A percentile compares a stretch with the other conserved stretches of the same genome.
These are phyloP conservation scores for Hypoxylon fragiforme DNA, from an alignment of 495 filamentous ascomycete genomes.

Conservation along the genomic window DNA sequence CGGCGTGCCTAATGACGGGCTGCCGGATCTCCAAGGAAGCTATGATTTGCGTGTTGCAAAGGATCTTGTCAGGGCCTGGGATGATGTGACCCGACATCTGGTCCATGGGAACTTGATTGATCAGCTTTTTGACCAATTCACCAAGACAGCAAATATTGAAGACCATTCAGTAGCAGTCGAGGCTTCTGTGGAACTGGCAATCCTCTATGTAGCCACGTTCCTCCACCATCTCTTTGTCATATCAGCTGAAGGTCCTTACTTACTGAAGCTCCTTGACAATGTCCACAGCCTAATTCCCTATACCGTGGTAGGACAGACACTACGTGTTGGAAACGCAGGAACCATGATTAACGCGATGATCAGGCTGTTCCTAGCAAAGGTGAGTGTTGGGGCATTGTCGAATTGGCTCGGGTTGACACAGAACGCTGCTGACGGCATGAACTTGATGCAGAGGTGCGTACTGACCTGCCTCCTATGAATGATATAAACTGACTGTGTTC, in stretches of 20 bases:
- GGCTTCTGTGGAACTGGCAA: conserved; percentile 60
- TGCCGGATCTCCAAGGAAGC: conserved; percentile 37
- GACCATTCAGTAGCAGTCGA: conserved; percentile 59
- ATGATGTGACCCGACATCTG: conserved; percentile 58
- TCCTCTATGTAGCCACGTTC: conserved; percentile 63
- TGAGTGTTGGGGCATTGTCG: conserved; percentile 62
- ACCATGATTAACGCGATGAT: conserved; percentile 70
- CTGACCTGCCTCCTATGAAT: neutral
- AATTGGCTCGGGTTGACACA: conserved; percentile 67
- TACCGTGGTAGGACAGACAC: conserved; percentile 59
- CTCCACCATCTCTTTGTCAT: conserved; percentile 64
- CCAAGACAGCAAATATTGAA: conserved; percentile 57
- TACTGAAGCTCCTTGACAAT: conserved; percentile 60
- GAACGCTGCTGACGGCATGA: conserved; percentile 67
- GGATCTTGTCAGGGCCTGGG: conserved; percentile 59
- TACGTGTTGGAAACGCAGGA: conserved; percentile 68
- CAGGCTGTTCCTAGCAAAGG: conserved; percentile 63
- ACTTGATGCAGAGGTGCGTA: conserved; percentile 63
- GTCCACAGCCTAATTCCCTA: conserved; percentile 65
- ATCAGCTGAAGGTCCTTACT: conserved; percentile 64
- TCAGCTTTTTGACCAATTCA: conserved; percentile 57
- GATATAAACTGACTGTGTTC: conserved; percentile 8
- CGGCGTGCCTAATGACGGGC: conserved; percentile 45
- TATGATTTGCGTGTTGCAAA: conserved; percentile 59
- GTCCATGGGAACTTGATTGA: conserved; percentile 63